Conservation (phyloP, 1,284 basidiomycete genomes). For the Stygiomarasmius scandens region DNA sequence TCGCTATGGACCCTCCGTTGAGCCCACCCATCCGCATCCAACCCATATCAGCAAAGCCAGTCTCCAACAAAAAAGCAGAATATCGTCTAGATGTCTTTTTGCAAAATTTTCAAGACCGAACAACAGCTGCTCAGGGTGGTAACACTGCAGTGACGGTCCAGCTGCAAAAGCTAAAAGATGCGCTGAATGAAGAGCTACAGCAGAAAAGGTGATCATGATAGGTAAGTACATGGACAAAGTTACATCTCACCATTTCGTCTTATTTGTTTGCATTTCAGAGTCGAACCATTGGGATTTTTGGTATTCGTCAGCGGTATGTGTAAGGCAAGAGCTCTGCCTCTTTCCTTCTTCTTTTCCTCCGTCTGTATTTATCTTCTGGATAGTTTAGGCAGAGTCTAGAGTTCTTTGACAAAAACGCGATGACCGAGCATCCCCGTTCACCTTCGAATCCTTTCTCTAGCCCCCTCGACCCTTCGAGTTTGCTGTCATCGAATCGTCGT, state of each 20-base stretch:
- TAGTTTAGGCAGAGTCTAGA: too few relatives aligned
- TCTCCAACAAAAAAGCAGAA: constrained; percentile 42
- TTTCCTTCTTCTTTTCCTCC: too few relatives aligned
- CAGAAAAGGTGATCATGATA: constrained; percentile 16
- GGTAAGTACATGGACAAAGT: background rate
- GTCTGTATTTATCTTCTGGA: too few relatives aligned
- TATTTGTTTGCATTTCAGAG: background rate
- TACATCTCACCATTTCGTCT: background rate
- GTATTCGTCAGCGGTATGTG: too few relatives aligned
- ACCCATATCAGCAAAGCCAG: constrained; percentile 32
- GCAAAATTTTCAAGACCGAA: constrained; percentile 47
- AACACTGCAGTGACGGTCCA: constrained; percentile 58
- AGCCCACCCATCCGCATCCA: constrained; percentile 51
- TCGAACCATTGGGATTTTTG: too few relatives aligned
- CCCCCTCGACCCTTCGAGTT: too few relatives aligned
- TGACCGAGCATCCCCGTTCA: too few relatives aligned
- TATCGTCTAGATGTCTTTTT: constrained; percentile 47
- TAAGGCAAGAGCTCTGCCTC: too few relatives aligned
- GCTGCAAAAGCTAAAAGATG: constrained; percentile 52
- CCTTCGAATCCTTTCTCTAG: too few relatives aligned
- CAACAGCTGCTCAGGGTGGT: constrained; percentile 38
- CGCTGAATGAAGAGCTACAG: constrained; percentile 46
- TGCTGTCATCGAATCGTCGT: too few relatives aligned
- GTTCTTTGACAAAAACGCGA: too few relatives aligned
- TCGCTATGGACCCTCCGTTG: constrained; percentile 46